phyloP scores from a whole-genome alignment of 1,139 yeast species.

The Suhomyces bribrorum region DNA sequence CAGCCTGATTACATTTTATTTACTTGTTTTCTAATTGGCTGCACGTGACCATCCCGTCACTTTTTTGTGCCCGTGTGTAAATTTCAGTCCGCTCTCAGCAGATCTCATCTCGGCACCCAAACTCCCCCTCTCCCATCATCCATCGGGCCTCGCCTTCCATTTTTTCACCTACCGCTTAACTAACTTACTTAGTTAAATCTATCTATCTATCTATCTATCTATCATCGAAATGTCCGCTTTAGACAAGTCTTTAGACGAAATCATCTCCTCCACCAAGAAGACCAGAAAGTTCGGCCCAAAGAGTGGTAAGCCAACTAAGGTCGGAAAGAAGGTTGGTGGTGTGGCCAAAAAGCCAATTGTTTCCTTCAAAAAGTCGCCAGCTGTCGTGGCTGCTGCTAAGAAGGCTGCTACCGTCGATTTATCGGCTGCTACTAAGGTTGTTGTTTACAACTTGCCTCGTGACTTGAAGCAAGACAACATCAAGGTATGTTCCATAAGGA shows the following conservation, averaged over 20 bases:
- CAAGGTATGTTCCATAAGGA: constrained; percentile 63
- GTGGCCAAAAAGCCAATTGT: constrained; percentile 35
- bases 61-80: not conserved
- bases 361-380: constrained; percentile 41
- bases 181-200: not conserved
- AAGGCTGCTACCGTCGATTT: constrained; percentile 41
- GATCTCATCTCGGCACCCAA: not conserved
- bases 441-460: constrained; percentile 75
- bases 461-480: constrained; percentile 77
- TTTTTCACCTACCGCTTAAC: not conserved
- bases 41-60: no score
- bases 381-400: constrained; percentile 31
- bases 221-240: constrained; percentile 50
- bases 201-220: constrained; percentile 6
- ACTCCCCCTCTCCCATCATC: not conserved
- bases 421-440: constrained; percentile 68
- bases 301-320: constrained; percentile 36
- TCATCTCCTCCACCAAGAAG: constrained; percentile 66
- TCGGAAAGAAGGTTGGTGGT: constrained; percentile 33
- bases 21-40: no score
- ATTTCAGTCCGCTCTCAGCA: not conserved
- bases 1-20: no score
- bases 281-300: constrained; percentile 20
- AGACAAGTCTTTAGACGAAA: constrained; percentile 95
- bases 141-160: not conserved